Percentiles rank a stretch among this genome's conserved stretches.
Conservation (phyloP, 768 basidiomycete species). For the Serendipita sp. region DNA sequence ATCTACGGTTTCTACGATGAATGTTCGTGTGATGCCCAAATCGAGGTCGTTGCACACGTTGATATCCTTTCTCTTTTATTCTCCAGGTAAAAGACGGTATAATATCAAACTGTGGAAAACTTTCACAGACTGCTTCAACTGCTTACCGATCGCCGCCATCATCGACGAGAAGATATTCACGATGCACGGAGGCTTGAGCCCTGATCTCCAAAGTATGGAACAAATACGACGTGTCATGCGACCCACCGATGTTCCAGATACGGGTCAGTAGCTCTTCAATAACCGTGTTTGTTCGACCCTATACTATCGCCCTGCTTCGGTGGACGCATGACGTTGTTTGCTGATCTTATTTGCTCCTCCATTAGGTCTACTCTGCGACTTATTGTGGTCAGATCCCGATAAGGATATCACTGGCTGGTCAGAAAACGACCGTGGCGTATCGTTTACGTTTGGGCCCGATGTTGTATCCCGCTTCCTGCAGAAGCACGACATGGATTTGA, state of each 20-base stretch:
- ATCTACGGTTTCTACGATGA: slow-evolving; percentile 99
- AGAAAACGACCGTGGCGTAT: slow-evolving; percentile 97
- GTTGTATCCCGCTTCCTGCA: slow-evolving; percentile 96
- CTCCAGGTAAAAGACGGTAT: slow-evolving; percentile 92
- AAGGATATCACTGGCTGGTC: slow-evolving; percentile 99
- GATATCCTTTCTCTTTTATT: background rate
- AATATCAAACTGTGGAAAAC: slow-evolving; percentile 99
- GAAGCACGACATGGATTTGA: slow-evolving; percentile 99
- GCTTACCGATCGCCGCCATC: slow-evolving; percentile 95
- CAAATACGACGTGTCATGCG: slow-evolving; percentile 98
- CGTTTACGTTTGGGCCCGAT: slow-evolving; percentile 97
- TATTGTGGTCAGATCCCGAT: slow-evolving; percentile 98
- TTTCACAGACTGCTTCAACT: slow-evolving; percentile 99
- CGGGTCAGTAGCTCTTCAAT: slow-evolving; percentile 39
- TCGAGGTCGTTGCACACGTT: background rate
- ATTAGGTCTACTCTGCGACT: slow-evolving; percentile 80
- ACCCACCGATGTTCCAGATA: slow-evolving; percentile 97
- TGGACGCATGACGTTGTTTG: background rate
- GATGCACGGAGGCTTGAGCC: slow-evolving; percentile 96
- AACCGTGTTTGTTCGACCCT: too few relatives aligned
- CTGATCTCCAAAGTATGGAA: slow-evolving; percentile 98
- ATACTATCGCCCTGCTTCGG: slow-evolving; percentile 5
- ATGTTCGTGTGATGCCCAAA: slow-evolving; percentile 42
- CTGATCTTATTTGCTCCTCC: background rate
- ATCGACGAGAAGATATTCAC: slow-evolving; percentile 99